Conservation (phyloP, 2,329 filamentous ascomycete genomes). For the Cladosporium sp. region DNA sequence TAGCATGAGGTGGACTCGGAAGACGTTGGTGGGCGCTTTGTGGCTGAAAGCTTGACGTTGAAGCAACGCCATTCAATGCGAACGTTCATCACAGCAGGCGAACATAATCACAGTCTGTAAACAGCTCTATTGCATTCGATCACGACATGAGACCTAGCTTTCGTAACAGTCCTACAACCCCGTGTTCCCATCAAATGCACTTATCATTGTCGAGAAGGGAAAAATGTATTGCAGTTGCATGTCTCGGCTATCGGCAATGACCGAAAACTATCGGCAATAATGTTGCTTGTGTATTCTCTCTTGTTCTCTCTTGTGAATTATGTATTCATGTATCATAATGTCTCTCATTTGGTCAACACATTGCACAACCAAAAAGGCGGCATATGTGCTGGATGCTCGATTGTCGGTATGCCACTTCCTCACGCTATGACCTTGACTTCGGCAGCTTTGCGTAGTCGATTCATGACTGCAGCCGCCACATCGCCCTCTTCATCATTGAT, state of each 20-base stretch:
- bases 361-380: background rate
- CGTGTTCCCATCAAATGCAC: too few relatives aligned
- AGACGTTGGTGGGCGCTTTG: background rate
- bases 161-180: too few relatives aligned
- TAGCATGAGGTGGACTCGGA: too few relatives aligned
- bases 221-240: too few relatives aligned
- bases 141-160: too few relatives aligned
- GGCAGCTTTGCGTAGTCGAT: conserved; percentile 47
- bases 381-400: too few relatives aligned
- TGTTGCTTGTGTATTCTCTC: too few relatives aligned
- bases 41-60: background rate
- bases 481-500: conserved; percentile 64
- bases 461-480: conserved; percentile 67
- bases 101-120: too few relatives aligned
- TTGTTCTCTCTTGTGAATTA: background rate
- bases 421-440: conserved; percentile 29
- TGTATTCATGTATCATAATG: background rate
- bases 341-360: background rate
- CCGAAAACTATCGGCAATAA: background rate
- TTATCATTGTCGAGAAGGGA: too few relatives aligned
- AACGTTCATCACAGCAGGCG: too few relatives aligned
- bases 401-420: background rate
- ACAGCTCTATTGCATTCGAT: too few relatives aligned
- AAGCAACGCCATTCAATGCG: too few relatives aligned
- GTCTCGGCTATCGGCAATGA: background rate